Evolutionary conservation across 176 grass and related monocot species (phyloP), one percentile per base, ranked within the genome.

Genomic region (Triticum urartu): DNA sequence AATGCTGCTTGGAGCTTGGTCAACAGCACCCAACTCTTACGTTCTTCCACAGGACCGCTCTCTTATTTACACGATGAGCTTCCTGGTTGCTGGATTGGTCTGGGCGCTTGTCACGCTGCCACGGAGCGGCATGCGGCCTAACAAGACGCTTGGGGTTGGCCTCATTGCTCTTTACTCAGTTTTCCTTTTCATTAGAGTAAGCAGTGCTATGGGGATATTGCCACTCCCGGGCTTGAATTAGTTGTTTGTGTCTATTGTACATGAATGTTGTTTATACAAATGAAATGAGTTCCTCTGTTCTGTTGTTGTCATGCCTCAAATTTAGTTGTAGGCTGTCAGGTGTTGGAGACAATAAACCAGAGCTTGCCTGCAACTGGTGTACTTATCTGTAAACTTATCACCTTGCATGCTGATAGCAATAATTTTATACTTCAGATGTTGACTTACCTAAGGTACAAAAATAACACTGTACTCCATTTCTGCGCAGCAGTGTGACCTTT

Each of bases 1-100:
- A 0, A 96, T 99, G 97, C 80, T 99, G 72, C 90, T 99, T 65
- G 92, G 90, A 83, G 94, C 97, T 74, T 99, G 87, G 89, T 99
- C 97, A 35, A 85, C 83, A 3, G 79, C 92, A 14, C 92, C 97
- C 36, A 82, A 77, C 82, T 83, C 79, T 11, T 99, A 91, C 75
- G 83, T 84, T 40, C 84, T 99, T 81, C 97, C 97, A 0, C 90
- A 91, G 83, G 97, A 99, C 74, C 18, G 80, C 72, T 91, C 92
- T 78, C 90, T 99, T 50, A 75, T 94, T 82, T 99, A 96, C 76
- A 99, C 97, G 0, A 92, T 96, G 87, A 75, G 87, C 67, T 99
- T 99, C 86, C 97, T 99, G 4, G 83, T 99, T 56, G 84, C 82
- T 90, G 94, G 94, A 66, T 90, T 99, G 50, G 70, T 96, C 17